Evolutionary conservation across 2,329 filamentous ascomycete genomes (phyloP).

Genomic region (Ophiostoma sp.): DNA sequence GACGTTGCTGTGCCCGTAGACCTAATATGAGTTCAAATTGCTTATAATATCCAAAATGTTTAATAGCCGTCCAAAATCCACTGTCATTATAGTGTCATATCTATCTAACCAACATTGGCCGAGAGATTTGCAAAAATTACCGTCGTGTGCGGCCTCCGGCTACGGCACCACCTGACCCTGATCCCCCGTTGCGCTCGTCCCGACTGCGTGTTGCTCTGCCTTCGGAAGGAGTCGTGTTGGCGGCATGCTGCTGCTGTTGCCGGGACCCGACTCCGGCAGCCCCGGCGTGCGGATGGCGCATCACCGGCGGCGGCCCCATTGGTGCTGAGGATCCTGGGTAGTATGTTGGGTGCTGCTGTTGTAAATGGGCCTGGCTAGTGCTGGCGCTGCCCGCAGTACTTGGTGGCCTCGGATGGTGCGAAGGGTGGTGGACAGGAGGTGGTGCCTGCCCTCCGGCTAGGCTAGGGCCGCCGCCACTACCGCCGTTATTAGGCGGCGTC

Average conservation of each 20-base stretch:
- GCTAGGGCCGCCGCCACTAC: not conserved
- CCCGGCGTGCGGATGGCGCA: constrained; percentile 15
- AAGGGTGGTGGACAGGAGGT: constrained; percentile 13
- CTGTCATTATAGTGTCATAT: constrained; percentile 1
- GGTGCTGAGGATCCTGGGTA: constrained; percentile 23
- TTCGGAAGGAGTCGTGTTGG: constrained; percentile 28
- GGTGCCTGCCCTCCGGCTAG: not conserved
- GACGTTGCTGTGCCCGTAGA: not conserved
- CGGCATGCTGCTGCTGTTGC: constrained; percentile 17
- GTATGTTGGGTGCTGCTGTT: constrained; percentile 18
- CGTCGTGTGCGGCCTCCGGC: not conserved
- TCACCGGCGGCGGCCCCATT: constrained; percentile 21
- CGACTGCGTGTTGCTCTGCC: constrained; percentile 30
- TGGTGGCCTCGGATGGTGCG: not conserved
- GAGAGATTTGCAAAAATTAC: not conserved
- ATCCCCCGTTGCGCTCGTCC: constrained; percentile 32
- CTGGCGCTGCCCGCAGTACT: not conserved
- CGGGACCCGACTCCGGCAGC: constrained; percentile 5
- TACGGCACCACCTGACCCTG: constrained; percentile 20
- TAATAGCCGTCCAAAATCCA: not conserved
- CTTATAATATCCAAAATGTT: not conserved
- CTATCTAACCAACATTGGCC: not conserved
- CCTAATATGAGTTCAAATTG: too few species aligned
- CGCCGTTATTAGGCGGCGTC: constrained; percentile 19
- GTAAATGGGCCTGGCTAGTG: constrained; percentile 14